phyloP scores from a whole-genome alignment of 208 protist species.

The Trichomonas gallinae region DNA sequence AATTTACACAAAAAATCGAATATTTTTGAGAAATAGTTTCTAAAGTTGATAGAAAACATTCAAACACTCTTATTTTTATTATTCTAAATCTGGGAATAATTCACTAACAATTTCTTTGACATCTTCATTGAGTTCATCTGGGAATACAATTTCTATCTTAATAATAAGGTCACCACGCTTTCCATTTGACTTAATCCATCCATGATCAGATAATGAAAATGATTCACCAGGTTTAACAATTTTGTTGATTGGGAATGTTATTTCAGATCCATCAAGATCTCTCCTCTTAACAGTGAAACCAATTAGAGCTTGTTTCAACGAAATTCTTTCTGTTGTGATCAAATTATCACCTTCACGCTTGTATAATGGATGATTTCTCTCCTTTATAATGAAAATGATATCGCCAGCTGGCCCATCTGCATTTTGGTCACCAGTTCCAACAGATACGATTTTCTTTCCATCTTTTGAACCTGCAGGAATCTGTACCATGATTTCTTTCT shows the following conservation, averaged over 20 bases:
- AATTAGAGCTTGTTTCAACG: background rate
- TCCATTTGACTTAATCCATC: background rate
- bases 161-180: background rate
- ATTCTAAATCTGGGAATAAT: background rate
- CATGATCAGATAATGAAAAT: background rate
- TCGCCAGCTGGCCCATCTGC: background rate
- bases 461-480: background rate
- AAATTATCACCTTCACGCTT: background rate
- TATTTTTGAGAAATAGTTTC: too few relatives aligned
- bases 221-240: background rate
- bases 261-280: background rate
- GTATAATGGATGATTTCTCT: background rate
- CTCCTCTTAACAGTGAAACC: background rate
- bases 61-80: background rate
- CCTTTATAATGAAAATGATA: background rate
- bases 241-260: background rate
- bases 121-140: background rate
- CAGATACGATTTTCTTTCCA: background rate
- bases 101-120: background rate
- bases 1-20: too few relatives aligned
- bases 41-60: too few relatives aligned
- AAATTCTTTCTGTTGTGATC: background rate
- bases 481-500: background rate
- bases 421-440: background rate
- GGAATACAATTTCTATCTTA: background rate